Evolutionary conservation across 2,329 filamentous ascomycete species (phyloP).

Genomic region (Ophiostoma ips): DNA sequence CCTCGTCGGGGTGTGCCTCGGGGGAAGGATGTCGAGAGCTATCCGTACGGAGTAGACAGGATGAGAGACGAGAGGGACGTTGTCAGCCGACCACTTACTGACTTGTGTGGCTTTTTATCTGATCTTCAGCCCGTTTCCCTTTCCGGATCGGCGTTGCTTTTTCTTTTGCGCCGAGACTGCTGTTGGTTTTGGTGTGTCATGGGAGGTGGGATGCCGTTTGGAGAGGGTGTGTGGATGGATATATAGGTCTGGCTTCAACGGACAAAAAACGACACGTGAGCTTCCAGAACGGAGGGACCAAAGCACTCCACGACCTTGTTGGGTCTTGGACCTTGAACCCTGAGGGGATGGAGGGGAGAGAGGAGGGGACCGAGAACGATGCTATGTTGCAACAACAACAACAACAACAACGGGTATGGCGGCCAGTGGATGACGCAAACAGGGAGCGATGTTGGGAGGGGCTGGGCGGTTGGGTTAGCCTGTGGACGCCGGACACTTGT

Average conservation of each 20-base stretch:
- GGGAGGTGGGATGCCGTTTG: background rate
- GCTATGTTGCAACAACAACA: too few species aligned
- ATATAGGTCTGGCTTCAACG: background rate
- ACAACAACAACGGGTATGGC: too few species aligned
- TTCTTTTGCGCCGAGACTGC: background rate
- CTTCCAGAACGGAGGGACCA: background rate
- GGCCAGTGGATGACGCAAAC: background rate
- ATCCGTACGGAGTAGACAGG: background rate
- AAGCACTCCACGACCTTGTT: too few species aligned
- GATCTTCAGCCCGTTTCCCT: background rate
- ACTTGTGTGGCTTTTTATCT: background rate
- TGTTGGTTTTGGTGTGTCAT: conserved; percentile 1
- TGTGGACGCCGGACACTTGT: background rate
- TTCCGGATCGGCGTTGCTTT: background rate
- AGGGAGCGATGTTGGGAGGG: background rate
- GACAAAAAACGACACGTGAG: background rate
- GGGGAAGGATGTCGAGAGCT: background rate
- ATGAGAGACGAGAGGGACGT: background rate
- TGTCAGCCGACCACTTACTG: conserved; percentile 6
- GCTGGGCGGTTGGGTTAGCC: conserved; percentile 6
- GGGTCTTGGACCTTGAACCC: too few species aligned
- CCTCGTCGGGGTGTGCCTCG: background rate
- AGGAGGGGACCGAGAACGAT: too few species aligned
- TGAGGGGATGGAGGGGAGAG: too few species aligned
- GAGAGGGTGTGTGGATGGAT: background rate